phyloP scores from a whole-genome alignment of 805 yeast genomes.

The Yarrowia osloensis region DNA sequence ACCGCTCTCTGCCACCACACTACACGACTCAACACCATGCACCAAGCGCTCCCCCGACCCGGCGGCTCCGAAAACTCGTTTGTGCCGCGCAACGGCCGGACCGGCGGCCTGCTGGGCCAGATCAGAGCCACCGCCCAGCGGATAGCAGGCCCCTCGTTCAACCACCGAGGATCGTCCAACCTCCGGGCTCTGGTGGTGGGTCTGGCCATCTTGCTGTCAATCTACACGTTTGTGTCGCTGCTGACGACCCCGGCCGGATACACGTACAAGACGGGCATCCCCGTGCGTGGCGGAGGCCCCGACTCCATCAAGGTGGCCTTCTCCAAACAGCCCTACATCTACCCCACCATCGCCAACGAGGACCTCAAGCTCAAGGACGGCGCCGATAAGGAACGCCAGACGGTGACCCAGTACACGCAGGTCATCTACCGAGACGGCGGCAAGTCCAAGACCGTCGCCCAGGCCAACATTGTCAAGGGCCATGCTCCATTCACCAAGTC shows the following conservation, averaged over 20 bases:
- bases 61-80: slow-evolving; percentile 20
- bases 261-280: slow-evolving; percentile 18
- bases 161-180: slow-evolving; percentile 6
- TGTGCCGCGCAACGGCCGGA: slow-evolving; percentile 25
- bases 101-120: slow-evolving; percentile 27
- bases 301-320: slow-evolving; percentile 21
- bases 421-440: slow-evolving; percentile 31
- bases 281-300: slow-evolving; percentile 18
- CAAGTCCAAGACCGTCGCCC: slow-evolving; percentile 21
- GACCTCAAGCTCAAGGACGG: slow-evolving; percentile 21
- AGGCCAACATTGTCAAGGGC: slow-evolving; percentile 25
- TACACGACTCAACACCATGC: background rate
- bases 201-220: background rate
- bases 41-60: slow-evolving; percentile 27
- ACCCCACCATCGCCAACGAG: slow-evolving; percentile 29
- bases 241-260: slow-evolving; percentile 15
- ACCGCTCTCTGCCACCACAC: slow-evolving; percentile 5
- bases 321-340: slow-evolving; percentile 31
- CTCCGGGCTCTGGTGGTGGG: slow-evolving; percentile 1
- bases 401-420: slow-evolving; percentile 27
- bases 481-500: slow-evolving; percentile 27
- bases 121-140: slow-evolving; percentile 17
- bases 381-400: background rate
- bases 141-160: slow-evolving; percentile 2
- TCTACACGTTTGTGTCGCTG: slow-evolving; percentile 26